Evolutionary conservation across 352 stramenopile genomes (phyloP).

Genomic region (Phytophthora constricta): DNA sequence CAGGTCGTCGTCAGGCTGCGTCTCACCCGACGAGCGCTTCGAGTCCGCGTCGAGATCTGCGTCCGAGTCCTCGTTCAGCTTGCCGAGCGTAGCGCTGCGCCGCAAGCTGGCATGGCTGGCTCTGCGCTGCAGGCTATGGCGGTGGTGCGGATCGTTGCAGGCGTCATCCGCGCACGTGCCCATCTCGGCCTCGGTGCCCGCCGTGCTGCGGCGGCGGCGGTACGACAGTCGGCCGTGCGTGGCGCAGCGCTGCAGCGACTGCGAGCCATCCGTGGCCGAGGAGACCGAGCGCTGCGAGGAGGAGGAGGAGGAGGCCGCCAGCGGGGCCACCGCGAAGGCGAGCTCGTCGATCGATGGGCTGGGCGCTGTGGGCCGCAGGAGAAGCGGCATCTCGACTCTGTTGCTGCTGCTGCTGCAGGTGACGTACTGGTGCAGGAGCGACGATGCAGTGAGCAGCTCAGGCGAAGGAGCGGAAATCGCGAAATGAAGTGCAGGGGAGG

Average conservation of each 20-base stretch:
- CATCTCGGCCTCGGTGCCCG: slow-evolving; percentile 36
- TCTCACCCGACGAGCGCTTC: slow-evolving; percentile 42
- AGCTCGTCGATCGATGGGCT: slow-evolving; percentile 81
- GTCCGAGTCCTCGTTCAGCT: slow-evolving; percentile 20
- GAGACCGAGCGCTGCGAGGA: slow-evolving; percentile 24
- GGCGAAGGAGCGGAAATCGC: not conserved
- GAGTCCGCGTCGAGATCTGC: slow-evolving; percentile 24
- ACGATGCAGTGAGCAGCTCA: too few species aligned
- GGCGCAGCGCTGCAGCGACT: slow-evolving; percentile 41
- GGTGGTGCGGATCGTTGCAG: slow-evolving; percentile 15
- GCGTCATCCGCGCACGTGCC: slow-evolving; percentile 22
- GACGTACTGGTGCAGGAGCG: too few species aligned
- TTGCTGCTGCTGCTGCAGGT: too few species aligned
- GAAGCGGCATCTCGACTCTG: slow-evolving; percentile 67
- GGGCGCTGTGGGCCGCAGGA: slow-evolving; percentile 68
- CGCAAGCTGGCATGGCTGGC: slow-evolving; percentile 25
- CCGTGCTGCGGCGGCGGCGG: slow-evolving; percentile 41
- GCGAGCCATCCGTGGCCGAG: slow-evolving; percentile 10
- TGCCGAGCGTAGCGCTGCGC: slow-evolving; percentile 20
- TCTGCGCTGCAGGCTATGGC: slow-evolving; percentile 9
- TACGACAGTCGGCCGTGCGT: slow-evolving; percentile 48
- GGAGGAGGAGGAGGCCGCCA: slow-evolving; percentile 34
- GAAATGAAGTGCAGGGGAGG: not conserved
- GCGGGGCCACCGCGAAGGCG: slow-evolving; percentile 46
- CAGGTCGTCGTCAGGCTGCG: slow-evolving; percentile 46